Evolutionary conservation across 2,329 filamentous ascomycete species (phyloP).

Genomic region (Aschersonia sp.): DNA sequence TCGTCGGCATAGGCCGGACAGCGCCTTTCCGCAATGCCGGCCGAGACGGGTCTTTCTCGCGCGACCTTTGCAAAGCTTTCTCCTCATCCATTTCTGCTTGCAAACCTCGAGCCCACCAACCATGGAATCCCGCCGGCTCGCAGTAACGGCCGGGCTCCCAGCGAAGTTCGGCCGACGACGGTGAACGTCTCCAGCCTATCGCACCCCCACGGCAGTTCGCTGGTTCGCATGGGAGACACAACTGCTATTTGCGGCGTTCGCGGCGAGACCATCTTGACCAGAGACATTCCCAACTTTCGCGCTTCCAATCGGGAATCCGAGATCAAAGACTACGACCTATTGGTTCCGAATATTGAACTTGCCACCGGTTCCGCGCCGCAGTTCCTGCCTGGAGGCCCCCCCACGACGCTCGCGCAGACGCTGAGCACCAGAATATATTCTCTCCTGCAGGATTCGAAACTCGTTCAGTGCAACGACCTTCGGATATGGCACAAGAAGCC

Average conservation of each 20-base stretch:
- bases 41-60: slow-evolving; percentile 30
- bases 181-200: slow-evolving; percentile 74
- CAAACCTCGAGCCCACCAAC: slow-evolving; percentile 58
- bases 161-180: slow-evolving; percentile 55
- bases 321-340: slow-evolving; percentile 49
- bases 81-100: slow-evolving; percentile 77
- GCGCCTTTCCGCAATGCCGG: slow-evolving; percentile 12
- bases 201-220: slow-evolving; percentile 78
- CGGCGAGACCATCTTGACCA: slow-evolving; percentile 65
- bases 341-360: slow-evolving; percentile 89
- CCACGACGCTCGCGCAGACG: slow-evolving; percentile 66
- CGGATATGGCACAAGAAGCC: slow-evolving; percentile 53
- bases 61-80: slow-evolving; percentile 79
- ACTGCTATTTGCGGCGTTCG: slow-evolving; percentile 90
- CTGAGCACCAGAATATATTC: slow-evolving; percentile 68
- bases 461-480: slow-evolving; percentile 54
- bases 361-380: slow-evolving; percentile 80
- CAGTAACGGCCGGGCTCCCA: slow-evolving; percentile 64
- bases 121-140: slow-evolving; percentile 39
- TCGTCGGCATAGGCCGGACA: neutral
- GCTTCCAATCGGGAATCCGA: slow-evolving; percentile 26
- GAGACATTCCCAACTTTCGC: slow-evolving; percentile 57
- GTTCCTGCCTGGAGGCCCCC: slow-evolving; percentile 73
- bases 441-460: slow-evolving; percentile 54
- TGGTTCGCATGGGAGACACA: slow-evolving; percentile 79